phyloP scores from a whole-genome alignment of 2,329 filamentous ascomycete genomes.

The Pestalotiopsis sp. region DNA sequence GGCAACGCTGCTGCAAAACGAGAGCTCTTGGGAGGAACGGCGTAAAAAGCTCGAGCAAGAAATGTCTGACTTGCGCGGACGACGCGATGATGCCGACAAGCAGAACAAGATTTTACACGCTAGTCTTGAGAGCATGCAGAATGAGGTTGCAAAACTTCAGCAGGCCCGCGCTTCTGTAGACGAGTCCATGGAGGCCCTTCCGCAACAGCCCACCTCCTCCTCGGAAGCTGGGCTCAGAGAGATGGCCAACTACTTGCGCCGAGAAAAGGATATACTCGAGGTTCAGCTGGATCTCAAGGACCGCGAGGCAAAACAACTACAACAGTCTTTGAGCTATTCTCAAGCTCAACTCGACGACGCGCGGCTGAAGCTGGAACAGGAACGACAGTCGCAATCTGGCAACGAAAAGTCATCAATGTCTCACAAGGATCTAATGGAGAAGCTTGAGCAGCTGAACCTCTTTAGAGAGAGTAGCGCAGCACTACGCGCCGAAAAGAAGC shows the following conservation, averaged over 20 bases:
- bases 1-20: slow-evolving; percentile 75
- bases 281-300: slow-evolving; percentile 91
- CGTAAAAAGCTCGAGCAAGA: slow-evolving; percentile 83
- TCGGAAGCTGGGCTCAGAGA: slow-evolving; percentile 81
- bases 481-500: slow-evolving; percentile 82
- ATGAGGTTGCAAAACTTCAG: slow-evolving; percentile 80
- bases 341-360: slow-evolving; percentile 88
- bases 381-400: slow-evolving; percentile 77
- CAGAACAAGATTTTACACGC: slow-evolving; percentile 91
- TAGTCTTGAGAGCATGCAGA: slow-evolving; percentile 81
- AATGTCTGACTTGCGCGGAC: slow-evolving; percentile 74
- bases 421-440: slow-evolving; percentile 90
- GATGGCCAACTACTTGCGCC: slow-evolving; percentile 86
- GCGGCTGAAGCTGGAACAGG: slow-evolving; percentile 86
- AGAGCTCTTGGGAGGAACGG: slow-evolving; percentile 86
- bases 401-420: slow-evolving; percentile 73
- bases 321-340: slow-evolving; percentile 86
- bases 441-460: slow-evolving; percentile 92
- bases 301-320: slow-evolving; percentile 84
- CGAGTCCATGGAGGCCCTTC: slow-evolving; percentile 56
- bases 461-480: slow-evolving; percentile 95
- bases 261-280: slow-evolving; percentile 97
- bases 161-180: slow-evolving; percentile 66
- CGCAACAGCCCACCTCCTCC: slow-evolving; percentile 55
- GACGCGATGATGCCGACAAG: slow-evolving; percentile 81